Evolutionary conservation across 1,284 basidiomycete species (phyloP).

Genomic region (Naganishia liquefaciens): DNA sequence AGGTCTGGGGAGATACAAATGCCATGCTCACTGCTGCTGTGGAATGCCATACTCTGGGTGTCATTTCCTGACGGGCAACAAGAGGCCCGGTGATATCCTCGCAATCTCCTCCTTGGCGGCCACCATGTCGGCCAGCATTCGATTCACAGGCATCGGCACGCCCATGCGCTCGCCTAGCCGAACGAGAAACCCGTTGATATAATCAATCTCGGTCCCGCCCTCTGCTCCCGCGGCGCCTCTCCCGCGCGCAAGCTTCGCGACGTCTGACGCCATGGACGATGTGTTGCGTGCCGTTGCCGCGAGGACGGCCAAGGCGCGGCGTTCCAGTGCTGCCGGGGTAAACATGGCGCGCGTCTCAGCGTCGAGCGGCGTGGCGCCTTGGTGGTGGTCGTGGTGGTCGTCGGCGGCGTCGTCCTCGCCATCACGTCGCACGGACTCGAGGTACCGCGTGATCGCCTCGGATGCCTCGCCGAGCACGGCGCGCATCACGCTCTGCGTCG

Average conservation of each 20-base stretch:
- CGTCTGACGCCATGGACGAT: slow-evolving; percentile 76
- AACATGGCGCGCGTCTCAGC: slow-evolving; percentile 46
- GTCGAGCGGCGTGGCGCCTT: slow-evolving; percentile 37
- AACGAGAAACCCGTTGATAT: slow-evolving; percentile 81
- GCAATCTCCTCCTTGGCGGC: slow-evolving; percentile 56
- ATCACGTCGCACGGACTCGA: slow-evolving; percentile 54
- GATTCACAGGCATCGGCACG: slow-evolving; percentile 66
- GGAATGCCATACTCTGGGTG: background rate
- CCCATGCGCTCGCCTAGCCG: slow-evolving; percentile 65
- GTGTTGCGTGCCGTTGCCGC: slow-evolving; percentile 64
- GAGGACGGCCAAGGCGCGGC: slow-evolving; percentile 63
- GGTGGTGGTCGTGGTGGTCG: too few species aligned
- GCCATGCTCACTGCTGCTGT: background rate
- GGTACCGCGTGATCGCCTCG: slow-evolving; percentile 58
- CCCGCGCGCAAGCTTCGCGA: slow-evolving; percentile 54
- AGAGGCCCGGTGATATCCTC: background rate
- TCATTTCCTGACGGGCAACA: background rate
- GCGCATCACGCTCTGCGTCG: slow-evolving; percentile 57
- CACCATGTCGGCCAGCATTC: slow-evolving; percentile 65
- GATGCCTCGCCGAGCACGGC: slow-evolving; percentile 66
- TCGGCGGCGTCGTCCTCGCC: too few species aligned
- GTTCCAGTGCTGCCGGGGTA: slow-evolving; percentile 40
- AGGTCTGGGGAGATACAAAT: background rate
- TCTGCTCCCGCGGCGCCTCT: background rate
- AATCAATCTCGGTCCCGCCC: slow-evolving; percentile 70